Conservation (phyloP, 371 early-diverging fungal species). For the Mucor mucedo region DNA sequence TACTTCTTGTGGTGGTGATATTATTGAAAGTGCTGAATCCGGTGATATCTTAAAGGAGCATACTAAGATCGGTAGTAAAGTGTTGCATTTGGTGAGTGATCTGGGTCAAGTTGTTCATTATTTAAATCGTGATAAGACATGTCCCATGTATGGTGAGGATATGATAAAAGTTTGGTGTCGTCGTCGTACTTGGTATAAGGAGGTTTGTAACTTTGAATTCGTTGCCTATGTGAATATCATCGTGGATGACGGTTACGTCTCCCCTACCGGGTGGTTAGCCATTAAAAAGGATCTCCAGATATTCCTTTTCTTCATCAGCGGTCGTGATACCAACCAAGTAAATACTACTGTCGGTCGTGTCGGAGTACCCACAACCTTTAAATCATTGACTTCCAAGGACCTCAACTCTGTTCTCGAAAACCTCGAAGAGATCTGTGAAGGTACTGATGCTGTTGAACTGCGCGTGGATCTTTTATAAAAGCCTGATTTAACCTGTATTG, state of each 20-base stretch:
- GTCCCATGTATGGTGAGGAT: constrained; percentile 89
- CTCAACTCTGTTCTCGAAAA: constrained; percentile 55
- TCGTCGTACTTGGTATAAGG: constrained; percentile 78
- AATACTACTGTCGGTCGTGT: constrained; percentile 35
- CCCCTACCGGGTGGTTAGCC: constrained; percentile 60
- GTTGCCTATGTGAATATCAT: constrained; percentile 53
- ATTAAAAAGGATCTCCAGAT: constrained; percentile 75
- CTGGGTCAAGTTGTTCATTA: constrained; percentile 81
- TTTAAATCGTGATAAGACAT: constrained; percentile 76
- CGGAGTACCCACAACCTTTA: constrained; percentile 75
- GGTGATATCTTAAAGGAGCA: constrained; percentile 68
- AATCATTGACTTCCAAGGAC: constrained; percentile 86
- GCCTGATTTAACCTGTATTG: constrained; percentile 56
- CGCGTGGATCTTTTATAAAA: constrained; percentile 86
- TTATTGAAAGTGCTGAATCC: constrained; percentile 84
- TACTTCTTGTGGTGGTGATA: constrained; percentile 95
- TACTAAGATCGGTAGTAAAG: constrained; percentile 61
- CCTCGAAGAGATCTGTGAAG: constrained; percentile 70
- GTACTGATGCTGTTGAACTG: constrained; percentile 90
- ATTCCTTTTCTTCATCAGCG: constrained; percentile 69
- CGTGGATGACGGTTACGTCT: constrained; percentile 46
- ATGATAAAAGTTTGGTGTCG: constrained; percentile 81
- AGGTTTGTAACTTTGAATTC: constrained; percentile 85
- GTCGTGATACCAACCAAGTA: constrained; percentile 53
- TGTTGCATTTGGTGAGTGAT: constrained; percentile 84